A percentile compares a stretch with the other conserved stretches of the same genome.
Conservation (phyloP, 139 green algal species). For the Pseudopediastrum boryanum region DNA sequence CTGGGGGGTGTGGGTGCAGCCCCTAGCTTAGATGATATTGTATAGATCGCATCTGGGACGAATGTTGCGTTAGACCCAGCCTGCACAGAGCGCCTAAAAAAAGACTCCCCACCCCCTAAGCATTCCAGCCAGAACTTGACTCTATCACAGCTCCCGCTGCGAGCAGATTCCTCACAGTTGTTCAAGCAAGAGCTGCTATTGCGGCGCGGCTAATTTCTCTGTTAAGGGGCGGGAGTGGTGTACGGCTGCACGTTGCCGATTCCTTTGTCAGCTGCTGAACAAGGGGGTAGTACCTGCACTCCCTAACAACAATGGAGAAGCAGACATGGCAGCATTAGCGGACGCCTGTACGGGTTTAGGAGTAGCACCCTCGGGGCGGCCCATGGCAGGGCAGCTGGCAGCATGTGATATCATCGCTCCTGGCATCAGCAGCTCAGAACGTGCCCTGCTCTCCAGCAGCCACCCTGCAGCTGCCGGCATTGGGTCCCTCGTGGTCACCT, state of each 20-base stretch:
- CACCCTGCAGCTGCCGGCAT: constrained; percentile 60
- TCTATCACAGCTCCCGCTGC: not conserved
- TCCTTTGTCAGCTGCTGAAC: constrained; percentile 50
- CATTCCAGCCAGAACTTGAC: constrained; percentile 58
- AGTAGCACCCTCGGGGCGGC: not conserved
- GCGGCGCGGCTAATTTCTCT: constrained; percentile 67
- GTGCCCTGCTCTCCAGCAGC: constrained; percentile 55
- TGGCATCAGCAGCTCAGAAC: constrained; percentile 66
- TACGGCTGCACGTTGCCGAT: constrained; percentile 61
- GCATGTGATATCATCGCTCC: constrained; percentile 11
- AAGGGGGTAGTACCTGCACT: constrained; percentile 24
- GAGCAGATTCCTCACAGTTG: constrained; percentile 2
- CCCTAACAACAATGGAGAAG: constrained; percentile 7
- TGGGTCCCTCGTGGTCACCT: constrained; percentile 58
- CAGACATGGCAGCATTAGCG: constrained; percentile 41
- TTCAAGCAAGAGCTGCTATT: constrained; percentile 62
- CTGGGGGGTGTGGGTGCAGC: constrained; percentile 56
- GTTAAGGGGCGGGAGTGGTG: constrained; percentile 68
- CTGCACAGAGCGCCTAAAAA: constrained; percentile 75
- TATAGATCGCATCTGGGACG: constrained; percentile 44
- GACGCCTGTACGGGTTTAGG: constrained; percentile 50
- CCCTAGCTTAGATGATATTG: constrained; percentile 60
- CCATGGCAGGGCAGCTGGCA: constrained; percentile 6
- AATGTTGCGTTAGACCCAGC: constrained; percentile 62
- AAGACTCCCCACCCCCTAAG: constrained; percentile 75